Conservation (phyloP, 2,329 filamentous ascomycete genomes). For the Chalaropsis ovoidea region DNA sequence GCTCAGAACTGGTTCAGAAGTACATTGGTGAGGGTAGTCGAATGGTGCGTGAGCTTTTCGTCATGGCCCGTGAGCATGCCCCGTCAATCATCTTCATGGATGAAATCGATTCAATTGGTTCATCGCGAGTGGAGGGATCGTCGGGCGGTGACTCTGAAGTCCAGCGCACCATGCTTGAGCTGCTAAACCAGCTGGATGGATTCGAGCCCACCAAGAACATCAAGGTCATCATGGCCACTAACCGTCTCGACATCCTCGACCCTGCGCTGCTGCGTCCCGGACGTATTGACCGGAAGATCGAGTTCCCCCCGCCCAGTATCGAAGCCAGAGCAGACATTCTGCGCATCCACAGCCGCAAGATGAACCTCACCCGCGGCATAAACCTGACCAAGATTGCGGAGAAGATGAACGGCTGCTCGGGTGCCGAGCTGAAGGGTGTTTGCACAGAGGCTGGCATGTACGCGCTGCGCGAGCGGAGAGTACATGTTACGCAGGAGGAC, state of each 20-base stretch:
- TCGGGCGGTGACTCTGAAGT: constrained; percentile 95
- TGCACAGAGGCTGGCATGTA: constrained; percentile 99
- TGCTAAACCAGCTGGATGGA: constrained; percentile 95
- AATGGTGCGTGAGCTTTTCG: constrained; percentile 97
- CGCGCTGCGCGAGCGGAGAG: constrained; percentile 83
- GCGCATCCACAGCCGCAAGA: constrained; percentile 92
- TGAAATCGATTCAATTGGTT: constrained; percentile 98
- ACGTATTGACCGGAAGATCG: constrained; percentile 96
- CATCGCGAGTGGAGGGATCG: constrained; percentile 88
- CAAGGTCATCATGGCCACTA: constrained; percentile 99
- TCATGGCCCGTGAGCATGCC: constrained; percentile 97
- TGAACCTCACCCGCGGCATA: constrained; percentile 96
- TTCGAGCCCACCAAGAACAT: constrained; percentile 99
- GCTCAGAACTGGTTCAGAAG: constrained; percentile 94
- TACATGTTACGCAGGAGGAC: constrained; percentile 97
- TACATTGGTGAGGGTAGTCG: constrained; percentile 97
- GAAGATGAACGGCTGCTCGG: constrained; percentile 99
- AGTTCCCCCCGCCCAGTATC: constrained; percentile 93
- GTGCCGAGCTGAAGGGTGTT: constrained; percentile 95
- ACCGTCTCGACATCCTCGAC: constrained; percentile 93
- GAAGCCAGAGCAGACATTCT: constrained; percentile 96
- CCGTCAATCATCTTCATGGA: constrained; percentile 99
- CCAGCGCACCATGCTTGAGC: constrained; percentile 94
- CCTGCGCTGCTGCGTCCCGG: constrained; percentile 90
- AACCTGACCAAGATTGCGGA: constrained; percentile 97